Evolutionary conservation across 345 rosid genomes (phyloP).

Genomic region (Turritis glabra): DNA sequence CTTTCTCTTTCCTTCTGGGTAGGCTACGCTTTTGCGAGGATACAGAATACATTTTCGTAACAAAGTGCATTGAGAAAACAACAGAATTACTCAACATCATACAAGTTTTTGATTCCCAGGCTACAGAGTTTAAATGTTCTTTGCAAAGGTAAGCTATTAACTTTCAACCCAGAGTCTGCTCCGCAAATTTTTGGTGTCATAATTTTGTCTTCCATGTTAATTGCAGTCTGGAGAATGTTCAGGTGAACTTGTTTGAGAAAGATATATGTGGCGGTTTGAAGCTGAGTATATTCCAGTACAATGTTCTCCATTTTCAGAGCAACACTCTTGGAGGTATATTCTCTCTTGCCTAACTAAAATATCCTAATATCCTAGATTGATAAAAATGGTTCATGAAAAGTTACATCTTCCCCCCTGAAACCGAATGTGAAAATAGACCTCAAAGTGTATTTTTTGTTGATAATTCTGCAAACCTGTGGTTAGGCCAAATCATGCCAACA

Average conservation of each 20-base stretch:
- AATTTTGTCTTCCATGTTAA: conserved; percentile 23
- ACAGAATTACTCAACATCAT: conserved; percentile 54
- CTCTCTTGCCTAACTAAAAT: conserved; percentile 17
- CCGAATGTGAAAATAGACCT: not conserved
- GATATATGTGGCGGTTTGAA: conserved; percentile 70
- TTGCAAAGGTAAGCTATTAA: conserved; percentile 58
- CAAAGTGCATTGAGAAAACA: conserved; percentile 65
- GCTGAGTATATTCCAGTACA: conserved; percentile 66
- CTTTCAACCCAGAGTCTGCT: not conserved
- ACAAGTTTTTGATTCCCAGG: conserved; percentile 48
- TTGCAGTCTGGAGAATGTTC: conserved; percentile 93
- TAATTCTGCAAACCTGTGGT: not conserved
- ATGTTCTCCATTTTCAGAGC: conserved; percentile 58
- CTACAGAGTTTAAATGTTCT: conserved; percentile 41
- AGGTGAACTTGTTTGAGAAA: conserved; percentile 71
- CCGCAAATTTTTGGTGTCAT: not conserved
- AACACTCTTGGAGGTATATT: conserved; percentile 52
- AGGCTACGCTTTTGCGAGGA: conserved; percentile 59
- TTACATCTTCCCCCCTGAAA: not conserved
- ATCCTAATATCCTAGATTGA: conserved; percentile 4
- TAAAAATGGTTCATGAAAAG: not conserved
- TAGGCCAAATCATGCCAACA: not conserved
- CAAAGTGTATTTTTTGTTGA: not conserved
- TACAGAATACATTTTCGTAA: conserved; percentile 61
- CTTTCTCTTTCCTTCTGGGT: conserved; percentile 9